Percentiles rank a stretch among this genome's conserved stretches.
Conservation (phyloP, 1,284 basidiomycete genomes). For the Blastosporella zonata region DNA sequence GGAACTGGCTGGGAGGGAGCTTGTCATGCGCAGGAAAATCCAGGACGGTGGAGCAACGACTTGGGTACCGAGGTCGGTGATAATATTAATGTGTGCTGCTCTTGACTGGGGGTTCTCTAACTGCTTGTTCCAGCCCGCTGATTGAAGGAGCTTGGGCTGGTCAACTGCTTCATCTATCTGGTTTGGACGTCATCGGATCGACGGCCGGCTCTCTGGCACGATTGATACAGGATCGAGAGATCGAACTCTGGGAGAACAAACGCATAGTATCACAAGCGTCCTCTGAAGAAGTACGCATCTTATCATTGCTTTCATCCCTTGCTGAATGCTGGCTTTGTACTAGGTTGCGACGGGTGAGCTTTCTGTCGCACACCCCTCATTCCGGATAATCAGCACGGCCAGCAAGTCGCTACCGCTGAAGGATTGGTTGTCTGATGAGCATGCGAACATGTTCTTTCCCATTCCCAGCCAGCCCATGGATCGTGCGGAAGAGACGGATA, state of each 20-base stretch:
- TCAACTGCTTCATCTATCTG: conserved; percentile 54
- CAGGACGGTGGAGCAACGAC: conserved; percentile 52
- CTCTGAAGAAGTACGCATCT: conserved; percentile 39
- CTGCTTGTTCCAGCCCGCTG: conserved; percentile 38
- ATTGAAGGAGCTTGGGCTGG: conserved; percentile 58
- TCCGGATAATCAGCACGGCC: conserved; percentile 58
- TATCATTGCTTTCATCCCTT: neutral
- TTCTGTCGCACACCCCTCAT: conserved; percentile 51
- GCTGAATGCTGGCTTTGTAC: conserved; percentile 3
- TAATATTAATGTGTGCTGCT: neutral
- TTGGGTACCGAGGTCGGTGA: conserved; percentile 58
- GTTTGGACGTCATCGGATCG: conserved; percentile 58
- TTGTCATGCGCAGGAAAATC: conserved; percentile 58
- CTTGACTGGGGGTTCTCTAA: neutral
- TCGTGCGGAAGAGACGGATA: conserved; percentile 40
- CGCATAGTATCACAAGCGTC: conserved; percentile 51
- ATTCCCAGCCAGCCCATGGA: conserved; percentile 59
- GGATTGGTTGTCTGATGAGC: conserved; percentile 64
- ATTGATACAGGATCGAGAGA: conserved; percentile 57
- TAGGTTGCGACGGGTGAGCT: conserved; percentile 41
- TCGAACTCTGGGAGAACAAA: conserved; percentile 60
- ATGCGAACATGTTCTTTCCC: conserved; percentile 68
- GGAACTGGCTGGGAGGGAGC: conserved; percentile 62
- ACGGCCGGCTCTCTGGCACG: conserved; percentile 61
- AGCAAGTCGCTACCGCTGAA: conserved; percentile 59